phyloP scores from a whole-genome alignment of 2,329 filamentous ascomycete species.

The Ophiostoma perfectum region DNA sequence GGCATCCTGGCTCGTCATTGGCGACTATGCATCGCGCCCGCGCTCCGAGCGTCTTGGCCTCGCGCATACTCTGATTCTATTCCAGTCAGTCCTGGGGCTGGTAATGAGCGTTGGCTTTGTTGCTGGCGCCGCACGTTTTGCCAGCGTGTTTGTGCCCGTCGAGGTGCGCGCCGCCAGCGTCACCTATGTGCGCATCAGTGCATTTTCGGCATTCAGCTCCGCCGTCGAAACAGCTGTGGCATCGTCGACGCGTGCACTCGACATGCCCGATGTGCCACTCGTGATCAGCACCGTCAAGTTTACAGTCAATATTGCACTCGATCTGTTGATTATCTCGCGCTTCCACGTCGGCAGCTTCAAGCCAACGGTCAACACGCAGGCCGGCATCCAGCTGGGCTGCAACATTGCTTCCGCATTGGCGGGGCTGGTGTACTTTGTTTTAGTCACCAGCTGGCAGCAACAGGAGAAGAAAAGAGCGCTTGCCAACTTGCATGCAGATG shows the following conservation, averaged over 20 bases:
- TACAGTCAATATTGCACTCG: slow-evolving; percentile 59
- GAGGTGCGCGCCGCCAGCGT: slow-evolving; percentile 53
- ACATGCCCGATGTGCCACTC: slow-evolving; percentile 63
- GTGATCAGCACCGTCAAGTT: slow-evolving; percentile 61
- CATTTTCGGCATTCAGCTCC: slow-evolving; percentile 57
- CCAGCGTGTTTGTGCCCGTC: slow-evolving; percentile 56
- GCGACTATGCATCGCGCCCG: slow-evolving; percentile 53
- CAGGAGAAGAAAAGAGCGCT: neutral
- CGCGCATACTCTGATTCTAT: slow-evolving; percentile 57
- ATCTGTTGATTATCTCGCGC: slow-evolving; percentile 60
- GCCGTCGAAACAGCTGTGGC: slow-evolving; percentile 59
- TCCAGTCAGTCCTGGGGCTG: slow-evolving; percentile 53
- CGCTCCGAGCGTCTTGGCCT: slow-evolving; percentile 50
- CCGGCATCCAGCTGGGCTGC: slow-evolving; percentile 57
- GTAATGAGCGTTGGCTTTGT: slow-evolving; percentile 57
- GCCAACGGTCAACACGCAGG: slow-evolving; percentile 61
- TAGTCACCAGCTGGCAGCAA: neutral
- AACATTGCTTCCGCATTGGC: slow-evolving; percentile 49
- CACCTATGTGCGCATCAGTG: slow-evolving; percentile 59
- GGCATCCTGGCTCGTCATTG: slow-evolving; percentile 63
- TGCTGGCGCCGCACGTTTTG: slow-evolving; percentile 49
- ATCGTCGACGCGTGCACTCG: slow-evolving; percentile 57
- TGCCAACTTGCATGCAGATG: neutral
- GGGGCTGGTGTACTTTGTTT: slow-evolving; percentile 57
- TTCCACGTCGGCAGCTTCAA: slow-evolving; percentile 52